A percentile compares a stretch with the other conserved stretches of the same genome.
These are phyloP conservation scores for Pseudocercospora macadamiae DNA, from an alignment of 2,329 filamentous ascomycete species.

Conservation along the genomic window DNA sequence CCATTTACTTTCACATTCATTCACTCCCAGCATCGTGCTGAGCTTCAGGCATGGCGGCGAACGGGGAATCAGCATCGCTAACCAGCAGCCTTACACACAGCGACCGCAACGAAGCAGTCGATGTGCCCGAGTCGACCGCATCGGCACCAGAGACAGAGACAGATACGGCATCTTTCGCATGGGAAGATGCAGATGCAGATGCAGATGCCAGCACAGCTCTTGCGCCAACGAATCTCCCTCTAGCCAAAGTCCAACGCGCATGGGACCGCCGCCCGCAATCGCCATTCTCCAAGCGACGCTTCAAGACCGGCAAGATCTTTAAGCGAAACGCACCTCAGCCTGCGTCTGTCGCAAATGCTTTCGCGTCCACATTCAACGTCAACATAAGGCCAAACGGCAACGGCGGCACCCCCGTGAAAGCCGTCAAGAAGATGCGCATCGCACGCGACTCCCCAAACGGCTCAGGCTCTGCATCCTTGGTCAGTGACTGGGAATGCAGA, in stretches of 20 bases:
- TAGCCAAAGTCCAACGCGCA: slow-evolving; percentile 48
- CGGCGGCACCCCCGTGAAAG: slow-evolving; percentile 41
- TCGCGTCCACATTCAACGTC: slow-evolving; percentile 14
- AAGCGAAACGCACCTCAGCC: slow-evolving; percentile 37
- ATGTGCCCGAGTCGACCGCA: background rate
- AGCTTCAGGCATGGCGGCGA: background rate
- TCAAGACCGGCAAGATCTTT: slow-evolving; percentile 49
- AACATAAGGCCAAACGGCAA: slow-evolving; percentile 8
- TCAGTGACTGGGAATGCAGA: slow-evolving; percentile 34
- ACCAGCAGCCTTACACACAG: background rate
- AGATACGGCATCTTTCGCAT: slow-evolving; percentile 29
- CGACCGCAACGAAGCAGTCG: background rate
- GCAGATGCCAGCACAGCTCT: slow-evolving; percentile 47
- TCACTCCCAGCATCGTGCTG: too few relatives aligned
- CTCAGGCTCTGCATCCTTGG: slow-evolving; percentile 21
- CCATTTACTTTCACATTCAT: background rate
- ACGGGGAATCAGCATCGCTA: slow-evolving; percentile 5
- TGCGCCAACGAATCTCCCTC: slow-evolving; percentile 44
- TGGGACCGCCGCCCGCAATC: slow-evolving; percentile 54
- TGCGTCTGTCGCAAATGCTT: slow-evolving; percentile 2
- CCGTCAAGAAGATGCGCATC: slow-evolving; percentile 51
- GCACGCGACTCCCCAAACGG: slow-evolving; percentile 16
- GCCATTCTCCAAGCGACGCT: slow-evolving; percentile 42
- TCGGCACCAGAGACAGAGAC: slow-evolving; percentile 8
- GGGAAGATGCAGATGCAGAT: slow-evolving; percentile 47